A percentile compares a stretch with the other conserved stretches of the same genome.
phyloP scores from a whole-genome alignment of 2,329 filamentous ascomycete genomes.

The Fusarium sp. region DNA sequence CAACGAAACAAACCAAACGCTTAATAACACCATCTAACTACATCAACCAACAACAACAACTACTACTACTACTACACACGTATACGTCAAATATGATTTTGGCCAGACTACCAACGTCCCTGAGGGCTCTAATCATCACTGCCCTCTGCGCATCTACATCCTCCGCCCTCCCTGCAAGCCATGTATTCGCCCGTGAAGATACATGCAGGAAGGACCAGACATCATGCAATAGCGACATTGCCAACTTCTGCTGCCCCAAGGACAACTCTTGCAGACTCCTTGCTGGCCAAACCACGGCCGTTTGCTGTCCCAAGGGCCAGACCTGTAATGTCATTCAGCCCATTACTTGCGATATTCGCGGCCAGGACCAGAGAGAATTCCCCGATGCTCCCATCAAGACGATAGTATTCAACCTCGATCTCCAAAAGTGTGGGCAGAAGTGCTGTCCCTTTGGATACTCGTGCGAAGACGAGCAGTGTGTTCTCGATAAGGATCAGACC shows the following conservation, averaged over 20 bases:
- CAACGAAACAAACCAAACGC: constrained; percentile 12
- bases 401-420: constrained; percentile 67
- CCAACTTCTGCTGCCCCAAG: constrained; percentile 76
- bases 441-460: constrained; percentile 82
- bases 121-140: constrained; percentile 57
- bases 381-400: constrained; percentile 75
- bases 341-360: constrained; percentile 45
- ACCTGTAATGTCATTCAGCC: constrained; percentile 69
- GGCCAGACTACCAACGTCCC: constrained; percentile 40
- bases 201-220: constrained; percentile 66
- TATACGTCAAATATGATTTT: constrained; percentile 35
- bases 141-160: constrained; percentile 54
- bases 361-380: constrained; percentile 70
- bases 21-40: constrained; percentile 9
- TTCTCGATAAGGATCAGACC: constrained; percentile 65
- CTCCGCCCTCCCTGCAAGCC: constrained; percentile 56
- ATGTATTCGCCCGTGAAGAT: constrained; percentile 59
- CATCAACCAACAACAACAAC: constrained; percentile 10
- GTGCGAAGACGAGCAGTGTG: constrained; percentile 69
- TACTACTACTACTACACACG: background rate
- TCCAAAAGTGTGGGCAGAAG: constrained; percentile 68
- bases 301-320: constrained; percentile 75
- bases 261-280: constrained; percentile 69
- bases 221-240: constrained; percentile 69
- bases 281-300: constrained; percentile 73